Percentiles rank a stretch among this genome's conserved stretches.
Evolutionary conservation across 306 rosid species (phyloP).

Genomic region (Quercus bicolor): DNA sequence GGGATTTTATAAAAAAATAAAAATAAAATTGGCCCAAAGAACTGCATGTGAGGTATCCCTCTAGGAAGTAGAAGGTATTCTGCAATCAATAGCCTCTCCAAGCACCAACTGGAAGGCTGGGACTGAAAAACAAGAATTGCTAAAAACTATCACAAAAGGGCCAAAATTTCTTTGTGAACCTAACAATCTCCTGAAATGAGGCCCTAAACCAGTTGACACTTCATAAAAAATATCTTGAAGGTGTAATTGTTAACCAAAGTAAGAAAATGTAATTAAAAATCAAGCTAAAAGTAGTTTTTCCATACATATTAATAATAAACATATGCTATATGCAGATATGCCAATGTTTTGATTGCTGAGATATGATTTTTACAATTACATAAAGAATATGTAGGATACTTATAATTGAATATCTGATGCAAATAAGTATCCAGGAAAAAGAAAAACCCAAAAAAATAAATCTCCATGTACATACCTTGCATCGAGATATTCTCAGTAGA

Average conservation of each 20-base stretch:
- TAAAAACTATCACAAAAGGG: neutral
- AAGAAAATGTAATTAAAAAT: neutral
- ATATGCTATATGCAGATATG: neutral
- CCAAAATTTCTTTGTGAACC: neutral
- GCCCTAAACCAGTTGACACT: neutral
- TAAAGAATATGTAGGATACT: neutral
- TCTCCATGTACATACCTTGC: conserved; percentile 48
- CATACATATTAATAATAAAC: neutral
- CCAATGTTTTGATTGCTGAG: neutral
- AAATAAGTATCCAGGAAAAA: neutral
- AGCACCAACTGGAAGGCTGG: neutral
- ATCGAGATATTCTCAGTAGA: conserved; percentile 58
- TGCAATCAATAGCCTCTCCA: neutral
- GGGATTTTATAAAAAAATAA: neutral
- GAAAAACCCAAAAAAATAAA: neutral
- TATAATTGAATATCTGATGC: neutral
- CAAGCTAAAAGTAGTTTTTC: neutral
- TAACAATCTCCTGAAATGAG: neutral
- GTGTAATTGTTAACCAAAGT: neutral
- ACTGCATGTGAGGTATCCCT: neutral
- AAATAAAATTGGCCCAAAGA: neutral
- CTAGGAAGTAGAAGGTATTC: neutral
- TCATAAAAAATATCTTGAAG: neutral
- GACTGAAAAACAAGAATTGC: neutral
- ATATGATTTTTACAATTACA: neutral